Evolutionary conservation across 1,284 basidiomycete genomes (phyloP).

Genomic region (Ganoderma meredithae): DNA sequence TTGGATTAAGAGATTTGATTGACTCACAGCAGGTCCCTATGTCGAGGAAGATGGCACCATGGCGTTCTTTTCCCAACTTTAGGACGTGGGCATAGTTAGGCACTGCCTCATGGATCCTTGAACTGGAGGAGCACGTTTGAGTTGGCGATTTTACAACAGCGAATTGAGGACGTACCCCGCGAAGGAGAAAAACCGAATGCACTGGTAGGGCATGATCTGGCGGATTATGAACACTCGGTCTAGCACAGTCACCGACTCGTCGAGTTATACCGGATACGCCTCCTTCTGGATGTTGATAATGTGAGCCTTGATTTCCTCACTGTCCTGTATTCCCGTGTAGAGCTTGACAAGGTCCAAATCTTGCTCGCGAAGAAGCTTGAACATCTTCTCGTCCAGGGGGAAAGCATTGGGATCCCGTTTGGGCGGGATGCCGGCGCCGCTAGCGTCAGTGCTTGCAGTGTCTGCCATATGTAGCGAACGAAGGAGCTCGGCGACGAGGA

Average conservation of each 20-base stretch:
- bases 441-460: neutral
- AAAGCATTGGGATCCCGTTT: neutral
- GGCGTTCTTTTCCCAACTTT: constrained; percentile 44
- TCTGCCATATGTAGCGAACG: neutral
- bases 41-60: constrained; percentile 55
- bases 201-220: constrained; percentile 15
- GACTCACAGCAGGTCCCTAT: constrained; percentile 56
- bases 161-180: constrained; percentile 6
- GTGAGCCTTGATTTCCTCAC: neutral
- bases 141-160: neutral
- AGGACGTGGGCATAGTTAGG: constrained; percentile 53
- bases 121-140: constrained; percentile 27
- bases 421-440: neutral
- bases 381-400: constrained; percentile 4
- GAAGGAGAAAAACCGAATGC: constrained; percentile 14
- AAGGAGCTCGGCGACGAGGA: neutral
- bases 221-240: neutral
- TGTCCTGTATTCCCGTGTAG: neutral
- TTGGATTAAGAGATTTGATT: too few relatives aligned
- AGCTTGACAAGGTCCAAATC: neutral
- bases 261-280: neutral
- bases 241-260: neutral
- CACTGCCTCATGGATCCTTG: constrained; percentile 40
- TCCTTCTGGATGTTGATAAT: constrained; percentile 6
- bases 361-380: neutral